Evolutionary conservation across 306 rosid species (phyloP).

Genomic region (Mimosa bimucronata): DNA sequence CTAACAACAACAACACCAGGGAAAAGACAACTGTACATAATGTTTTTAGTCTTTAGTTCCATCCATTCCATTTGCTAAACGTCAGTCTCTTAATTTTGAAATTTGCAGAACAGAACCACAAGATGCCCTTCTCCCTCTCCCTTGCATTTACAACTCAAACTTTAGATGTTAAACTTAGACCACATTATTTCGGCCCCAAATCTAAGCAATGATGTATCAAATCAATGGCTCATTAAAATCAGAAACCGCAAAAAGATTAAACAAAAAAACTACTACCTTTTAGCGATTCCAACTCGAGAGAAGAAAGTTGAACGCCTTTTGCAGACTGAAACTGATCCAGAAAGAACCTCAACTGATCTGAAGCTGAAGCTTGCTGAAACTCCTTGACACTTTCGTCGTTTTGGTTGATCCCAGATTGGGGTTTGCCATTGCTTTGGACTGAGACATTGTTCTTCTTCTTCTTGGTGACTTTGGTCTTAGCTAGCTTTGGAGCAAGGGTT

Average conservation of each 20-base stretch:
- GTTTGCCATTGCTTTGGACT: neutral
- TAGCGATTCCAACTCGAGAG: constrained; percentile 74
- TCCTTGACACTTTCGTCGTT: constrained; percentile 1
- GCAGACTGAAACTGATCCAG: constrained; percentile 63
- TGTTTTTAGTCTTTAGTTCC: too few species aligned
- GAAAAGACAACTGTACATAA: too few species aligned
- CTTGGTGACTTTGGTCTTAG: constrained; percentile 9
- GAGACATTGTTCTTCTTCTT: constrained; percentile 17
- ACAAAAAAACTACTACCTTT: constrained; percentile 43
- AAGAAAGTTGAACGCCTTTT: constrained; percentile 63
- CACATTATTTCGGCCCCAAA: neutral
- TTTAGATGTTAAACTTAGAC: neutral
- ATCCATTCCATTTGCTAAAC: neutral
- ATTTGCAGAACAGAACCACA: neutral
- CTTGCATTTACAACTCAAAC: neutral
- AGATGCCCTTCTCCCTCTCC: neutral
- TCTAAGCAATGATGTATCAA: neutral
- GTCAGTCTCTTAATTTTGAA: neutral
- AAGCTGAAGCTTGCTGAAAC: constrained; percentile 24
- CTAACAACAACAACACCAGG: neutral
- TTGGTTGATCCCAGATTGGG: neutral
- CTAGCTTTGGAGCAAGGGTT: constrained; percentile 29
- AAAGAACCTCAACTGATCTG: constrained; percentile 56
- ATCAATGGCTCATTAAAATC: neutral
- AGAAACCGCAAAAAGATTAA: neutral